Base-by-base conservation (phyloP, 352 stramenopile species). In the Peronospora destructor region DNA sequence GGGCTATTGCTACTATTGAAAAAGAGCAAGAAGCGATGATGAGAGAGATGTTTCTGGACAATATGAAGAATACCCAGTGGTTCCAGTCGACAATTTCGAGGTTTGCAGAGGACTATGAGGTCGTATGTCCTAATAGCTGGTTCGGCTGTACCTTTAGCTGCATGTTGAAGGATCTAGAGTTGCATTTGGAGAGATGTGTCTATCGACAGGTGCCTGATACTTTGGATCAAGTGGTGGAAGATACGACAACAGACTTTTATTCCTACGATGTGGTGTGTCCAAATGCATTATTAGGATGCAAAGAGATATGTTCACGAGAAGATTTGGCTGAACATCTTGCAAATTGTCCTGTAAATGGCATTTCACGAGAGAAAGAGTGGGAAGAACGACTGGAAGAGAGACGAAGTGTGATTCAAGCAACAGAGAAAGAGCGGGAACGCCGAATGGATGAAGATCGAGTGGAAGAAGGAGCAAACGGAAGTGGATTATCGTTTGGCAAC, bases 41-140 rank as follows among this genome's bases (percentile, higher is more conserved):
- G 71, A 56, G 76, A 29, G 74, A 88, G 49, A 78, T 88, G 72
- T 92, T 92, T 50, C 52, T 92, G 39, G 82, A 90, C 54, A 87
- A 87, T 53, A 92, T 90, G 77, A 87, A 89, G 59, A 90, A 92
- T 63, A 92, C 82, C 12, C 78, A 87, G 64, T 92, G 82, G 82
- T 92, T 92, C 51, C 82, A 92, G 59, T 76, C 64, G 8, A 92
- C 79, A 25, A 92, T 92, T 42, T 86, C 78, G 23, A 72, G 76
- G 35, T 77, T 88, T 26, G 71, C 79, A 0, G 66, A 83, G 21
- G 78, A 92, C 51, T 92, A 92, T 59, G 78, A 92, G 50, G 79
- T 92, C 6, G 76, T 92, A 44, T 92, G 82, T 44, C 82, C 82
- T 1, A 87, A 92, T 45, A 87, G 73, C 47, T 92, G 82, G 82